phyloP scores from a whole-genome alignment of 2,329 filamentous ascomycete genomes.

The Gaeumannomyces tritici region DNA sequence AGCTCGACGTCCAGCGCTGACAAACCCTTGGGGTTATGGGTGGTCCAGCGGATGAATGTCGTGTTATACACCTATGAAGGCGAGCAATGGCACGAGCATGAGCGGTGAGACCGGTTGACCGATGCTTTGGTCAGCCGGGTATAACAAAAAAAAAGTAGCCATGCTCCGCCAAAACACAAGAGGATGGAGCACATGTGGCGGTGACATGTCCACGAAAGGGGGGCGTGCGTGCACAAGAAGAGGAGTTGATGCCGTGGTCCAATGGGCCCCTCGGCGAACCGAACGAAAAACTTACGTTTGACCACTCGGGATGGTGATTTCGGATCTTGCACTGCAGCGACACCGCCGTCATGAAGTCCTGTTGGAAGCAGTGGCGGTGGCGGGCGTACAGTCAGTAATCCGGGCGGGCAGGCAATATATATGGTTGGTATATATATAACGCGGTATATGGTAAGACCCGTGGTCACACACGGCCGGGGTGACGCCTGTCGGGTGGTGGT shows the following conservation, averaged over 20 bases:
- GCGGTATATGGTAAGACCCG: neutral
- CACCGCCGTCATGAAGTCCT: conserved; percentile 70
- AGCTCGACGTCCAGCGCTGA: conserved; percentile 53
- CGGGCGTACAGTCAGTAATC: neutral
- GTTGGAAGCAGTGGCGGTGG: neutral
- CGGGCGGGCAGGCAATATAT: too few species aligned
- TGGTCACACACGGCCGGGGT: neutral
- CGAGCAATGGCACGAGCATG: neutral
- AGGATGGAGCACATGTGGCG: conserved; percentile 26
- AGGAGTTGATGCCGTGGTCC: too few species aligned
- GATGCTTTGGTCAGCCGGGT: too few species aligned
- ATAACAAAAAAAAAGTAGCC: neutral
- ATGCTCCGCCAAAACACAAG: conserved; percentile 24
- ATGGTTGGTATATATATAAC: neutral
- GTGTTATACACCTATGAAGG: conserved; percentile 61
- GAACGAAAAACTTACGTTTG: conserved; percentile 44
- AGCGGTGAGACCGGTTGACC: neutral
- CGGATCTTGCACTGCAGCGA: conserved; percentile 57
- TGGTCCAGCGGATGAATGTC: conserved; percentile 64
- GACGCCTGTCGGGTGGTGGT: too few species aligned
- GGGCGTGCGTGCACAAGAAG: too few species aligned
- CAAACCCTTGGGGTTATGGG: conserved; percentile 57
- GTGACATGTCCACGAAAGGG: too few species aligned
- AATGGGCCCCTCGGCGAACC: too few species aligned
- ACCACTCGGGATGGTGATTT: conserved; percentile 70